Evolutionary conservation across 1,284 basidiomycete species (phyloP), one percentile per base, ranked within the genome.

Genomic region (Malassezia vespertilionis): DNA sequence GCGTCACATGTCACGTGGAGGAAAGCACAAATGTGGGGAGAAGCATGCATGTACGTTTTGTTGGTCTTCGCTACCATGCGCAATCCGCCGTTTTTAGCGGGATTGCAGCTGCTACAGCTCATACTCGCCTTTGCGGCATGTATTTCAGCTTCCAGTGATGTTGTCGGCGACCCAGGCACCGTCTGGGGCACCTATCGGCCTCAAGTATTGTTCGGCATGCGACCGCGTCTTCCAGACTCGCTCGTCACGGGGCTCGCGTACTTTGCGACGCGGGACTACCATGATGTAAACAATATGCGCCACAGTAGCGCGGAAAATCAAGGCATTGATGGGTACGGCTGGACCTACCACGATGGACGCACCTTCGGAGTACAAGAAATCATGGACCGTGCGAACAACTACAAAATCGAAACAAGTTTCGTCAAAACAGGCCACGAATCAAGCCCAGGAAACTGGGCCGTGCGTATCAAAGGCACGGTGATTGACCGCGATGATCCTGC

Each of bases 261-360:
- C 88, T 58, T 56, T 23, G 35, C 21, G 12, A 21, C 26, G 27
- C 85, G 21, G 44, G 45, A 49, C 23, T 30, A 56, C 3, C 35
- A 43, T 15, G 56, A 58, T 36, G 54, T 55, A 35, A 32, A 24
- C 18, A 63, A 67, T 14, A 53, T 63, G n/a, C 80, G 89, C 9
- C 88, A 95, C 74, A 77, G 83, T n/a, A 90, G 87, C 67, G 85
- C 89, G 60, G 86, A 91, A 69, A 80, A 79, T 9, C 86, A 91
- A 61, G 81, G 79, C 3, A 75, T 93, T 34, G 77, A 80, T 40
- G 77, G 77, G 31, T 95, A 91, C 72, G 82, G 82, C 12, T 95
- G 85, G 82, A 83, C 82, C 5, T 79, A 81, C 58, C 89, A 87
- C 65, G 87, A 95, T 68, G 77, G 84, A 12, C 79, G 86, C 23